Base-by-base conservation (phyloP, 345 rosid genomes). In the Clausena lansium region DNA sequence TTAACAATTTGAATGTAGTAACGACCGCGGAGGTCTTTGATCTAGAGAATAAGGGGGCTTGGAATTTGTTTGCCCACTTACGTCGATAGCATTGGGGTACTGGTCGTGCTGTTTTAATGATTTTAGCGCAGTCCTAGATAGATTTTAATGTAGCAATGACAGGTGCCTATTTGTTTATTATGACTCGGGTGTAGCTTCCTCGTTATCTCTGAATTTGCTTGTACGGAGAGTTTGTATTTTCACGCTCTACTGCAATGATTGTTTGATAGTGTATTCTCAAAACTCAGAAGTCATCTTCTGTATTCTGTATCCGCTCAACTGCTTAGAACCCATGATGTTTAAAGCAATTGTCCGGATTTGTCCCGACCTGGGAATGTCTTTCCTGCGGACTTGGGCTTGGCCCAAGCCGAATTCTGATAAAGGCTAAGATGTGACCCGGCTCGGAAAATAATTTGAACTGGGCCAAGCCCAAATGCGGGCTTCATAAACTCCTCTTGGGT, bases 191-290 rank as follows among this genome's bases (percentile, higher is more conserved):
- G 50, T 45, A 32, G 75, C 76, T 75, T 33, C 76, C 66, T 72
- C 80, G 61, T 55, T 67, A 8, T 14, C 61, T 65, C 50, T 0
- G 50, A 70, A n/a, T 39, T 80, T 84, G 84, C 78, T 78, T 84
- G 88, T 83, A 84, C 76, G 84, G 50, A 80, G 75, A 66, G 77
- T 35, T 62, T 80, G 81, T 74, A 74, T 50, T 81, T 75, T 76
- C 25, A 35, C 68, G 24, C 9, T 13, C 33, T 33, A 45, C 50
- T 14, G 50, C 50, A 45, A 45, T 3, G 50, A 45, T 45, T 45
- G 50, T 45, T 45, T 45, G 17, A 45, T 45, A 11, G 11, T 13
- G 11, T 13, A 45, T 45, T 45, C 50, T 45, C 10, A 14, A 57
- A 62, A 71, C 50, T 45, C 10, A 14, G 61, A 62, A 71, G 66